Evolutionary conservation across 2,329 filamentous ascomycete genomes (phyloP).

Genomic region (Endocalyx cinctus): DNA sequence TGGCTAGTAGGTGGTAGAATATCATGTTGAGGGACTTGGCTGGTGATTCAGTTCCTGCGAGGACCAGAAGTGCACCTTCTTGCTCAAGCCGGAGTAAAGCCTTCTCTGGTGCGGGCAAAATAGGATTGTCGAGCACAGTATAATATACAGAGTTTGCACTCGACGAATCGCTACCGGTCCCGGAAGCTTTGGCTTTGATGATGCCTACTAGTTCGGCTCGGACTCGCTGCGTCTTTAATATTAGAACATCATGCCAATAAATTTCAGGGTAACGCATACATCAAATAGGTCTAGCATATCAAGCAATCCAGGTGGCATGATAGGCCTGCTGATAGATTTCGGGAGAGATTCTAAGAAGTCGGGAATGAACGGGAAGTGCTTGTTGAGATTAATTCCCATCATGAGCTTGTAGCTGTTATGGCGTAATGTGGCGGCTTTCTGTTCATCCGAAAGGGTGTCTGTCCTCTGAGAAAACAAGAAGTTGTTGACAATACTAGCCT

Average conservation of each 20-base stretch:
- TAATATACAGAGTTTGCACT: conserved; percentile 17
- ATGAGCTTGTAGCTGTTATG: conserved; percentile 20
- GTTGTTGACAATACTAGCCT: conserved; percentile 20
- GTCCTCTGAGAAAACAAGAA: conserved; percentile 19
- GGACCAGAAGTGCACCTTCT: conserved; percentile 17
- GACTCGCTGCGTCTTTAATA: conserved; percentile 17
- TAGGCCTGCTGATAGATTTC: conserved; percentile 18
- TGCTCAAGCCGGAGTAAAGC: conserved; percentile 15
- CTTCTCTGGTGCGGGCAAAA: conserved; percentile 17
- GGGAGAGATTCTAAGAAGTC: conserved; percentile 20
- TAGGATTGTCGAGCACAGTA: conserved; percentile 15
- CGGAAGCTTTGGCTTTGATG: conserved; percentile 16
- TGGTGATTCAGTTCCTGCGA: conserved; percentile 19
- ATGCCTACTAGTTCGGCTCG: conserved; percentile 18
- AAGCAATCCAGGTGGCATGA: conserved; percentile 19
- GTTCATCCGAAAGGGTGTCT: conserved; percentile 19
- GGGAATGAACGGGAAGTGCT: conserved; percentile 20
- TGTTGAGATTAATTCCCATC: conserved; percentile 18
- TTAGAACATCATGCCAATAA: conserved; percentile 17
- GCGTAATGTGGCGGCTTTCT: conserved; percentile 19
- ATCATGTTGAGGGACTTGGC: conserved; percentile 16
- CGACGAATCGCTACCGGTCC: conserved; percentile 15
- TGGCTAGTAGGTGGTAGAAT: conserved; percentile 19
- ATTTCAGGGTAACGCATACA: conserved; percentile 18
- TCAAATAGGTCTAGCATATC: conserved; percentile 21